Evolutionary conservation across 179 eudicot genomes (phyloP), one percentile per base, ranked within the genome.

Genomic region (Nepenthes alata): DNA sequence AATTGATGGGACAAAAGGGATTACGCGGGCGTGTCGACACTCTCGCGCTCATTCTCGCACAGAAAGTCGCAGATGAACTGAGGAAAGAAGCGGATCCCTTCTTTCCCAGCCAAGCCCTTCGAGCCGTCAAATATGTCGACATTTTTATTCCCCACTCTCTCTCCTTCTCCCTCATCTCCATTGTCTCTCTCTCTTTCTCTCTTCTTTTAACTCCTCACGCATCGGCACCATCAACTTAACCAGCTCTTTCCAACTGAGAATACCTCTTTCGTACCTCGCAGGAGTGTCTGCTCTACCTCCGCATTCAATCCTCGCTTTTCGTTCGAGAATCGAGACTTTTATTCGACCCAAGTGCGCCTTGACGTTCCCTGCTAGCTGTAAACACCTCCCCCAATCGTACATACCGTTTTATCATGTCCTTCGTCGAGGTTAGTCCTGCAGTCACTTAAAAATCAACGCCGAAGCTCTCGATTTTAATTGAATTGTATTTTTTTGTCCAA

Each of bases 21-120:
- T 50, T n/a, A 57, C 44, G 58, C 39, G 12, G 66, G 57, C 64
- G 67, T 78, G 82, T 78, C 82, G 82, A 78, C 82, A 78, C 67
- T 59, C 35, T 66, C 37, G 37, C 47, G 72, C 77, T 68, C 67
- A 65, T 57, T 56, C 59, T 47, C 8, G 14, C 36, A 0, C 36
- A 49, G 65, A 72, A 63, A 64, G 60, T 50, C 50, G 34, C n/a
- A n/a, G n/a, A n/a, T n/a, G n/a, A n/a, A n/a, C n/a, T n/a, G n/a
- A n/a, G n/a, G n/a, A n/a, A n/a, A n/a, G 35, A 41, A 7, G 15
- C 57, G 13, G 37, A 53, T 45, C 59, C 44, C 14, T 58, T 59
- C 58, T 25, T 44, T 49, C 54, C 13, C 14, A 41, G 5, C 4
- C 57, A 11, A 35, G 35, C 74, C 64, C 56, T 14, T 38, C 55